Base-by-base conservation (phyloP, 2,329 filamentous ascomycete species). In the Trichoderma hamatum region DNA sequence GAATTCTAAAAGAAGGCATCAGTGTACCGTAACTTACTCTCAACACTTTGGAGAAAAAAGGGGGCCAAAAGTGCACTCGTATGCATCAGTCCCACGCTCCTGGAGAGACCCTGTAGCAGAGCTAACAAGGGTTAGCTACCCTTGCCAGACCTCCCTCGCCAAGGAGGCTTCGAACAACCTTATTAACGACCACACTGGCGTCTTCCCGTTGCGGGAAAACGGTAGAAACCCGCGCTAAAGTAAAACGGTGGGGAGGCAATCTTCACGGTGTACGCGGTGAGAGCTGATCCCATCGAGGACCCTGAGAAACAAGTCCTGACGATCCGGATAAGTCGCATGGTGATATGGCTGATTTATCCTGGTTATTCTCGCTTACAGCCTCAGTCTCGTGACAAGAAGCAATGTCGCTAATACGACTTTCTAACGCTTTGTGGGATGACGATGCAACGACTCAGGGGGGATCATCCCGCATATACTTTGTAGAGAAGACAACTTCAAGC, bases 81-180 rank as follows among this genome's bases (percentile, higher is more conserved):
- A 46, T 62, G 58, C 66, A 68, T 55, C 66, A 56, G 63, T 69
- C 61, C 68, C 68, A 36, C 55, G 56, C 55, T 67, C 62, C 63
- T 69, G 68, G 63, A 64, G 49, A 61, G 43, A 63, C 59, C 59
- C 59, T 60, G 62, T 43, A 63, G 51, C 16, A 49, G 61, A 34
- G 46, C 63, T 67, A 61, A 67, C 68, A 67, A 69, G 68, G 68
- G 68, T 36, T 6, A 61, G 63, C 68, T 69, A 67, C 67, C 67
- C 54, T 52, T n/a, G 49, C 58, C 60, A 46, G 26, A 52, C 56
- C 26, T 49, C 21, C 59, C 61, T 55, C 36, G 39, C 36, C 60
- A 66, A 52, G 67, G 59, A 55, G 63, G 43, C 43, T 26, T 34
- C 52, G 52, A 54, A 69, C 67, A 69, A 69, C 67, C 68, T 69